phyloP scores from a whole-genome alignment of 2,329 filamentous ascomycete species.

The Hypoxylon sp. region DNA sequence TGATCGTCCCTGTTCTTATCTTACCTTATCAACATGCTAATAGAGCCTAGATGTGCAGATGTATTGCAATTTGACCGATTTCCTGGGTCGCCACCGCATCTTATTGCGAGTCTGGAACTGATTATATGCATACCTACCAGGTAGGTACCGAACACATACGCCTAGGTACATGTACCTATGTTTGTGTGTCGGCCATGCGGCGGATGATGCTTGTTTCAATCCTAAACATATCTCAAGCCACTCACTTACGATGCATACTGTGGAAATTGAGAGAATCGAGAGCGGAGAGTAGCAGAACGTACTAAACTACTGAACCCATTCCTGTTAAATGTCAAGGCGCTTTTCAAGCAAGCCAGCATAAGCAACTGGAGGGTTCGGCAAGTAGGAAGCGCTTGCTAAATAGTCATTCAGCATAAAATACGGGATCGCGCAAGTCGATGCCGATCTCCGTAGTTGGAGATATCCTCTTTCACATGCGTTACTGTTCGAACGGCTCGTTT shows the following conservation, averaged over 20 bases:
- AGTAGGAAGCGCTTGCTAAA: slow-evolving; percentile 5
- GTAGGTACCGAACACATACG: too few species aligned
- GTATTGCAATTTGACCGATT: slow-evolving; percentile 22
- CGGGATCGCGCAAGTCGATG: background rate
- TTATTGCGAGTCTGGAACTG: slow-evolving; percentile 7
- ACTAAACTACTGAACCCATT: too few species aligned
- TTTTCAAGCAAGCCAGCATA: background rate
- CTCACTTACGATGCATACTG: background rate
- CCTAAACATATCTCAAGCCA: background rate
- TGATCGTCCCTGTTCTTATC: slow-evolving; percentile 22
- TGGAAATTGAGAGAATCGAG: background rate
- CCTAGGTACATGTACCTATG: too few species aligned
- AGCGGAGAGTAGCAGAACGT: background rate
- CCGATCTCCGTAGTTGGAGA: background rate
- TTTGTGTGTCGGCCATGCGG: background rate
- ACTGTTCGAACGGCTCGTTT: background rate
- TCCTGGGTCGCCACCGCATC: slow-evolving; percentile 26
- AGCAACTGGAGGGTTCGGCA: background rate
- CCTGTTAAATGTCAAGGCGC: background rate
- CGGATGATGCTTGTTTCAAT: slow-evolving; percentile 5
- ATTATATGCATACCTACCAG: background rate
- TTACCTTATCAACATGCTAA: slow-evolving; percentile 18
- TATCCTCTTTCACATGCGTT: background rate
- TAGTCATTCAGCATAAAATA: slow-evolving; percentile 7
- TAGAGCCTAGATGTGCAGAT: slow-evolving; percentile 36